Base-by-base conservation (phyloP, 805 yeast genomes). In the Kuraishia hungarica region DNA sequence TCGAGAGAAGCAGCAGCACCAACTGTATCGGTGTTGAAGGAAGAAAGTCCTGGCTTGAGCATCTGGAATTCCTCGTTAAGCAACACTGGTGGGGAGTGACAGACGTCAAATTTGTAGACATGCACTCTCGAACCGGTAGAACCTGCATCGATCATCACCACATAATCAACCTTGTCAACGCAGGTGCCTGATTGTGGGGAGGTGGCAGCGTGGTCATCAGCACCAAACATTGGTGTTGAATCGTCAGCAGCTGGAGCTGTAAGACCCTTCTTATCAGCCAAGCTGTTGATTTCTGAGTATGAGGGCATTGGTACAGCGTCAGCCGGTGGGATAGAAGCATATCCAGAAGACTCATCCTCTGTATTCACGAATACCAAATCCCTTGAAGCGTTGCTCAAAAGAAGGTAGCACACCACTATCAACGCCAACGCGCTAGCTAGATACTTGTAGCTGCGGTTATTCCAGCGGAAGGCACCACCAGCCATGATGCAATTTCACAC, bases 91-190 rank as follows among this genome's bases (percentile, higher is more conserved):
- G 96, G 93, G 46, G 87, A 81, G 51, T 76, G 77, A 67, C 98
- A 92, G 55, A 89, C 84, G 73, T 90, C 89, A 73, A 94, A 94
- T 63, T 87, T 84, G 72, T 96, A 94, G 51, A 94, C 86, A 70
- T 96, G 99, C 47, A 94, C 88, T 69, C 99, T 84, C 17, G 97
- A 91, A 35, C 99, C 99, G 17, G 96, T 87, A 1, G 98, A 92
- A 8, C 99, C 99, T 7, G 99, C 99, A 74, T 94, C 99, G 55
- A 94, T 77, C 97, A 94, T 91, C 23, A 94, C 80, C 29, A 92
- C 97, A 62, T 79, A 93, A 15, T 35, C 43, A 35, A 35, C 43
- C 43, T 35, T 35, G 43, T 35, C 43, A 6, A 35, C 43, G 11
- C 43, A 35, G n/a, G 43, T 13, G 11, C n/a, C 43, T 7, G 43